Evolutionary conservation across 257 asterid species (phyloP).

Genomic region (Asclepias syriaca): DNA sequence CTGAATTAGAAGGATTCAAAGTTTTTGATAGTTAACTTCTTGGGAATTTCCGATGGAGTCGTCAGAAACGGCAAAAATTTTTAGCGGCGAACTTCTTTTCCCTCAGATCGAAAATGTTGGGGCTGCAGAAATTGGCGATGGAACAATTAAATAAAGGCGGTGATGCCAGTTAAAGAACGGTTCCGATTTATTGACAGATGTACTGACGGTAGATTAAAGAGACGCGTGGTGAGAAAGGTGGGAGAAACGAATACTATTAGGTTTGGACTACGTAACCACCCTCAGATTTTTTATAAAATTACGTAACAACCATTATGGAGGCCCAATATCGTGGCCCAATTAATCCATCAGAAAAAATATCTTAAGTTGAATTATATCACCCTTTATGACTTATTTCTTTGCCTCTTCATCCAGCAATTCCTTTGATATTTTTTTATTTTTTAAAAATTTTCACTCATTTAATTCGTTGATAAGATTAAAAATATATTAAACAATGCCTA

Average conservation of each 20-base stretch:
- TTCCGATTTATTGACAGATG: conserved; percentile 3
- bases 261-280: conserved; percentile 1
- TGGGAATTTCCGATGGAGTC: not conserved
- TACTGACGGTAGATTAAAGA: conserved; percentile 29
- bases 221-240: conserved; percentile 15
- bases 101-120: not conserved
- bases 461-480: no score
- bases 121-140: not conserved
- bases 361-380: no score
- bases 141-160: conserved; percentile 1
- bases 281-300: not conserved
- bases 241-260: conserved; percentile 3
- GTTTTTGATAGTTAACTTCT: not conserved
- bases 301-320: not conserved
- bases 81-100: no score
- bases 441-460: no score
- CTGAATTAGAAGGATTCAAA: not conserved
- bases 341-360: no score
- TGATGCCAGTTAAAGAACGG: conserved; percentile 2
- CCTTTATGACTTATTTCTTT: no score
- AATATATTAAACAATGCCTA: no score
- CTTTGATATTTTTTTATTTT: no score
- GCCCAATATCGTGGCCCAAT: not conserved
- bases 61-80: not conserved
- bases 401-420: no score